Evolutionary conservation across 129 eudicot genomes (phyloP).

Genomic region (Deinandra increscens): DNA sequence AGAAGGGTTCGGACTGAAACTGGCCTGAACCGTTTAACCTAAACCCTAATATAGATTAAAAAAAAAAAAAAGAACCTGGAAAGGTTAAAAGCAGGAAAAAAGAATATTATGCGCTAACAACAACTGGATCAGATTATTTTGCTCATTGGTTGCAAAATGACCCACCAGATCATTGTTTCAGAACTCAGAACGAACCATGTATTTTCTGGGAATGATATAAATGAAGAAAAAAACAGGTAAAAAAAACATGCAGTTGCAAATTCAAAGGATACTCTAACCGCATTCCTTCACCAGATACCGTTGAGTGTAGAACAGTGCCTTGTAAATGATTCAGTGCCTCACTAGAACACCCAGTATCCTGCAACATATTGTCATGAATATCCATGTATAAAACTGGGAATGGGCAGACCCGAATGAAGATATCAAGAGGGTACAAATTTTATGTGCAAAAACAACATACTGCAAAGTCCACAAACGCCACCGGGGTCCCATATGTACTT

Average conservation of each 20-base stretch:
- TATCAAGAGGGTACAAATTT: neutral
- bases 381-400: neutral
- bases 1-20: neutral
- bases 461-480: constrained; percentile 96
- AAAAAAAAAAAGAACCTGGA: neutral
- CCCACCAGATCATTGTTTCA: neutral
- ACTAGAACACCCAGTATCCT: constrained; percentile 86
- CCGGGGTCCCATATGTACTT: constrained; percentile 87
- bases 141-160: constrained; percentile 2
- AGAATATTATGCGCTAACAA: neutral
- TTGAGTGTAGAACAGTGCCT: constrained; percentile 73
- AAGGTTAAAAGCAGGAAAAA: neutral
- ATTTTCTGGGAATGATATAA: neutral
- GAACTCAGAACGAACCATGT: neutral
- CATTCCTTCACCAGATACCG: constrained; percentile 82
- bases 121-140: neutral
- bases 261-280: constrained; percentile 93
- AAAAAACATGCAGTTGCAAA: neutral
- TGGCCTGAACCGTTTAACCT: neutral
- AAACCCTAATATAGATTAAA: neutral
- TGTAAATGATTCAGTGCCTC: constrained; percentile 80
- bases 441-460: constrained; percentile 33
- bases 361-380: constrained; percentile 16
- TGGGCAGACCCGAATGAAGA: neutral
- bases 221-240: neutral